Evolutionary conservation across 345 rosid genomes (phyloP), one percentile per base, ranked within the genome.

Genomic region (Turritis glabra): DNA sequence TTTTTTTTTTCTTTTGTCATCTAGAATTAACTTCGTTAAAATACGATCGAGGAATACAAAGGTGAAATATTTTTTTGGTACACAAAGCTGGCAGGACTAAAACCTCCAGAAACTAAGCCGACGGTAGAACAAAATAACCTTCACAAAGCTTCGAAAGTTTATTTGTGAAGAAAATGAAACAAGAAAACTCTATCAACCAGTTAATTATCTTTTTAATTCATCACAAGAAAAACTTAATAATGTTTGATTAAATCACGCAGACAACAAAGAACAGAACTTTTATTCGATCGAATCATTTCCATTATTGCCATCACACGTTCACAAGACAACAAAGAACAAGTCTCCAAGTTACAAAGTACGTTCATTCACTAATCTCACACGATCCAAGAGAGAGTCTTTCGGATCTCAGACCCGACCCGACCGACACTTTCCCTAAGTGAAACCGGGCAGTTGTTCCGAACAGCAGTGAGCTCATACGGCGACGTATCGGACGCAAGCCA

Each of bases 401-500:
- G 71, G 72, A 71, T 78, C 77, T 78, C 75, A 55, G 73, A 79
- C 26, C 78, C 67, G 50, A 74, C 68, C 27, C 72, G 76, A 56
- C 38, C 48, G 8, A 53, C 53, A 32, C 64, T 73, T 40, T 69
- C 68, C 23, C 21, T 33, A 18, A 73, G 33, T 11, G 58, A 25
- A 23, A 64, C 55, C 14, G 80, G 76, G 43, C 97, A 94, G 46
- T 77, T 11, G 64, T 85, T 86, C 79, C 91, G 54, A 5, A 80
- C 14, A 0, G 89, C 88, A 1, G 84, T 84, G 38, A 94, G 85
- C 52, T 87, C 81, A 54, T 78, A 89, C 7, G 99, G 99, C 17
- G 88, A 4, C 44, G 84, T 26, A 48, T 92, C 96, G 0, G 8
- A 14, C 2, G 97, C 96, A 41, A 94, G 85, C 98, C 98, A 94